A percentile compares a stretch with the other conserved stretches of the same genome.
phyloP scores from a whole-genome alignment of 2,329 filamentous ascomycete species.

The Botryotinia narcissicola region DNA sequence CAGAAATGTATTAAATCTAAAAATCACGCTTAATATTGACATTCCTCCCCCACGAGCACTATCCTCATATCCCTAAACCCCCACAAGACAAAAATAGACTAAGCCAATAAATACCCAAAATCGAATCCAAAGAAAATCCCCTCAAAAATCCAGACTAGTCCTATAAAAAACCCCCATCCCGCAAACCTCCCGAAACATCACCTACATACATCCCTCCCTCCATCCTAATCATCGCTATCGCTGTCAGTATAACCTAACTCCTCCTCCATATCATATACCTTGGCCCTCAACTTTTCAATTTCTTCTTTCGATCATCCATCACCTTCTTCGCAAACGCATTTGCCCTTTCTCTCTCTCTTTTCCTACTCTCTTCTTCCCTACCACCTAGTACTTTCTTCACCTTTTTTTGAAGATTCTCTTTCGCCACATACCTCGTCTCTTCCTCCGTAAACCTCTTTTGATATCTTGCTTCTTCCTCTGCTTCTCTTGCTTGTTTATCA shows the following conservation, averaged over 20 bases:
- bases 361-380: not conserved
- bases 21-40: not conserved
- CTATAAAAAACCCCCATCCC: not conserved
- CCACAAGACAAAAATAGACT: not conserved
- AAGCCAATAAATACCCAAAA: not conserved
- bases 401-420: not conserved
- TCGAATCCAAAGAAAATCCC: not conserved
- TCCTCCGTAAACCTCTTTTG: not conserved
- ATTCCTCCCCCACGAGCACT: not conserved
- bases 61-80: not conserved
- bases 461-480: not conserved
- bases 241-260: accelerated
- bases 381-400: not conserved
- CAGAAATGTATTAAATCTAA: not conserved
- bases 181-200: not conserved
- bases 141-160: not conserved
- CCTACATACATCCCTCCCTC: not conserved
- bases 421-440: not conserved
- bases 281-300: not conserved
- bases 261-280: accelerated
- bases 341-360: not conserved
- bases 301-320: accelerated
- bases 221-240: accelerated
- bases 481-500: not conserved
- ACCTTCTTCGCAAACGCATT: not conserved